Base-by-base conservation (phyloP, 331 rosid species). In the Cydonia oblonga region DNA sequence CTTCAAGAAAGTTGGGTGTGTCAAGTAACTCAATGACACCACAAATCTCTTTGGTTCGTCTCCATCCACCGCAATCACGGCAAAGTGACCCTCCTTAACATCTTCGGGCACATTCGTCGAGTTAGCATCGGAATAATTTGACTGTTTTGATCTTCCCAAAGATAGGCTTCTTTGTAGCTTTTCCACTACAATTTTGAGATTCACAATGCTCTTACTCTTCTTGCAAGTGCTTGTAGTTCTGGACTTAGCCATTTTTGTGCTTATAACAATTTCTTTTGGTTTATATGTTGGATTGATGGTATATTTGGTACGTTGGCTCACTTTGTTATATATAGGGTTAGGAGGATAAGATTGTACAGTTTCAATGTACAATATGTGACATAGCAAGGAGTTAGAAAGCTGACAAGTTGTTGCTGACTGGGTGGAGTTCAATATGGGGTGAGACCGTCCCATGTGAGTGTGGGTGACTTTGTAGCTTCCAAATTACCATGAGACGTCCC, bases 21-120 rank as follows among this genome's bases (percentile, higher is more conserved):
- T 70, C 73, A 93, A 84, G 66, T 85, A 93, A 24, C 83, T 79
- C 49, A 93, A 74, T 19, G 97, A 89, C 26, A 89, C 80, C 68
- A 86, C 91, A 14, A 89, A 89, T 72, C 96, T 89, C 84, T 81
- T 89, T 4, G 84, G 78, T 40, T 78, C 79, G 12, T 82, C 83
- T 10, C 86, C 90, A 10, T 81, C 75, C 42, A 68, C 88, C 0
- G 96, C 96, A 10, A 87, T 83, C 72, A 91, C 97, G 0, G 92
- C 92, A 54, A 93, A 91, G 68, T 93, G 97, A 2, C 98, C 97
- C 83, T 89, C 90, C 51, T 89, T 89, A 42, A 91, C 89, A 30
- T 93, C 98, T 20, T 85, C 80, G 0, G 90, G 96, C 46, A 90
- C 97, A 7, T n/a, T 67, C n/a, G 64, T 70, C 1, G 81, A 78